Percentiles rank a stretch among this genome's conserved stretches.
Conservation (phyloP, 2,329 filamentous ascomycete genomes). For the Microsporum ferrugineum region DNA sequence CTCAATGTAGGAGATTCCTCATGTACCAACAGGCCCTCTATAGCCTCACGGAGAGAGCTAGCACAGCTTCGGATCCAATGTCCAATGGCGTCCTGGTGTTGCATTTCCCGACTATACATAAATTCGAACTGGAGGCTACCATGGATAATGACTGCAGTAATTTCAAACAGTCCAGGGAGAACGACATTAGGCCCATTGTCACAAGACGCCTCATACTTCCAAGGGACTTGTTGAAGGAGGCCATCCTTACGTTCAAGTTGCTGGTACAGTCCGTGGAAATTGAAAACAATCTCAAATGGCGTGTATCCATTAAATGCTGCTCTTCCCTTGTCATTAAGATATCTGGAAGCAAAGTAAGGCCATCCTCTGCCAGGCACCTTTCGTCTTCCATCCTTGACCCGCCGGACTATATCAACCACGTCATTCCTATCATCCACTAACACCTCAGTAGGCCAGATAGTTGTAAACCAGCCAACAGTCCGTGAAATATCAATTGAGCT, state of each 20-base stretch:
- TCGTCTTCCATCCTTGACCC: constrained; percentile 31
- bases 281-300: constrained; percentile 35
- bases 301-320: constrained; percentile 26
- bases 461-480: constrained; percentile 44
- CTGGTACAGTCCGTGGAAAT: constrained; percentile 29
- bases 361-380: constrained; percentile 29
- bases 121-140: constrained; percentile 40
- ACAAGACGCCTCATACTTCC: constrained; percentile 34
- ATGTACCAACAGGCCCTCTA: constrained; percentile 16
- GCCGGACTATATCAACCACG: constrained; percentile 24
- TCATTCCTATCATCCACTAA: constrained; percentile 18
- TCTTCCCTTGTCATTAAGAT: constrained; percentile 22
- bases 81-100: constrained; percentile 34
- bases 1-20: constrained; percentile 27
- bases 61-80: constrained; percentile 34
- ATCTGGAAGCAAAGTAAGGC: constrained; percentile 28
- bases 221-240: constrained; percentile 34
- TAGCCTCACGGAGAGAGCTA: constrained; percentile 22
- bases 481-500: constrained; percentile 37
- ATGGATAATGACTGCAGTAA: constrained; percentile 40
- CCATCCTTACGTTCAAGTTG: constrained; percentile 37
- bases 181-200: constrained; percentile 37
- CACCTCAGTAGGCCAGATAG: constrained; percentile 36
- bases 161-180: constrained; percentile 42
- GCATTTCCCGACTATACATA: constrained; percentile 40